Conservation (phyloP, 2,329 filamentous ascomycete genomes). For the Fusarium sp. region DNA sequence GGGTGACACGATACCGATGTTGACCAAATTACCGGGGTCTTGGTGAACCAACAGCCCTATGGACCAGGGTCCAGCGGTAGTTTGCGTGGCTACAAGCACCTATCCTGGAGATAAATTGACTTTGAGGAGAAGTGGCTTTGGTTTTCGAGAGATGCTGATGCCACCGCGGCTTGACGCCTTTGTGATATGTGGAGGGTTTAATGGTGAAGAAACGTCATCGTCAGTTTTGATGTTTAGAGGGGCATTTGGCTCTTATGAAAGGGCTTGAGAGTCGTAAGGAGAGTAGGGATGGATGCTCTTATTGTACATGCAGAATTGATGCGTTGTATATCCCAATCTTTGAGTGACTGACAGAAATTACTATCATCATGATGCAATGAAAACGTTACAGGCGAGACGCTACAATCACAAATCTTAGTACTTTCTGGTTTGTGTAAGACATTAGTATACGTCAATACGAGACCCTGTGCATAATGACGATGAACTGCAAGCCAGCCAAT, state of each 20-base stretch:
- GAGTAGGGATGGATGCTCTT: neutral
- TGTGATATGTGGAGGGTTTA: neutral
- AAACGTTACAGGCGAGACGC: neutral
- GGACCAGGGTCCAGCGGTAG: neutral
- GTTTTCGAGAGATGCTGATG: neutral
- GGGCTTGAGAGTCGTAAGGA: neutral
- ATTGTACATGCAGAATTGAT: neutral
- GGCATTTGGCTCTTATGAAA: neutral
- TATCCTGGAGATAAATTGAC: neutral
- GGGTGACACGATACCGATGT: neutral
- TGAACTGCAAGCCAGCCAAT: neutral
- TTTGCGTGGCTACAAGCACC: neutral
- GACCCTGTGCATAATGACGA: neutral
- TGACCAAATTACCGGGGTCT: neutral
- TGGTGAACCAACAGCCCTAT: constrained; percentile 1
- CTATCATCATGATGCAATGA: neutral
- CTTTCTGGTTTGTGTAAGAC: neutral
- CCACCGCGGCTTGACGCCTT: constrained; percentile 6
- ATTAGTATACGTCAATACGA: neutral
- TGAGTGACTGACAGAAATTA: neutral
- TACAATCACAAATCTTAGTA: neutral
- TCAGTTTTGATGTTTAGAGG: neutral
- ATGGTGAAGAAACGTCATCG: neutral
- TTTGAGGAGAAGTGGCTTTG: neutral
- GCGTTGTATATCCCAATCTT: neutral